phyloP scores from a whole-genome alignment of 257 asterid species.

The Penstemon barbatus region DNA sequence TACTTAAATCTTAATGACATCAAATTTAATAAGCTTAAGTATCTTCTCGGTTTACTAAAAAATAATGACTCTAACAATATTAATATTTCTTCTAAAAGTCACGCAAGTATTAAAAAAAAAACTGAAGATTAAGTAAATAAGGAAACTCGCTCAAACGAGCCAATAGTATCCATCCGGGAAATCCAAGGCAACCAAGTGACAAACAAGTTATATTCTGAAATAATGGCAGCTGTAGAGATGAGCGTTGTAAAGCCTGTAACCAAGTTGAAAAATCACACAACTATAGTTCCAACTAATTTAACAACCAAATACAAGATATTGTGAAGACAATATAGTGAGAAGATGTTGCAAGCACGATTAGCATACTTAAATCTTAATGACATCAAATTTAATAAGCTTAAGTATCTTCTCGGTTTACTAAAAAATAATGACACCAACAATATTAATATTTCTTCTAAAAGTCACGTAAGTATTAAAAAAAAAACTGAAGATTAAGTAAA shows the following conservation, averaged over 20 bases:
- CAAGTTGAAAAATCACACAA: neutral
- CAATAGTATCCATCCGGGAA: neutral
- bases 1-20: neutral
- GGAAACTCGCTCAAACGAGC: neutral
- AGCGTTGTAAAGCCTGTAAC: neutral
- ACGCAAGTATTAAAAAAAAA: too few species aligned
- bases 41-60: neutral
- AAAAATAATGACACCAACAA: neutral
- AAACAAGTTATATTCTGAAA: slow-evolving; percentile 4
- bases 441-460: too few species aligned
- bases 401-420: neutral
- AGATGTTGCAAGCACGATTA: neutral
- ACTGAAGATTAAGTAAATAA: neutral
- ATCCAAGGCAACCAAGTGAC: slow-evolving; percentile 5
- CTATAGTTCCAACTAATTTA: neutral
- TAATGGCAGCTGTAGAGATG: neutral
- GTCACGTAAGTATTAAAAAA: too few species aligned
- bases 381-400: too few species aligned
- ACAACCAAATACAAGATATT: neutral
- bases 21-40: too few species aligned
- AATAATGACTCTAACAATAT: neutral
- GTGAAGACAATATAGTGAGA: neutral
- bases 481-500: neutral
- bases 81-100: too few species aligned
- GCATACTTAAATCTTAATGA: neutral